phyloP scores from a whole-genome alignment of 1,284 basidiomycete genomes.

The Blastosporella zonata region DNA sequence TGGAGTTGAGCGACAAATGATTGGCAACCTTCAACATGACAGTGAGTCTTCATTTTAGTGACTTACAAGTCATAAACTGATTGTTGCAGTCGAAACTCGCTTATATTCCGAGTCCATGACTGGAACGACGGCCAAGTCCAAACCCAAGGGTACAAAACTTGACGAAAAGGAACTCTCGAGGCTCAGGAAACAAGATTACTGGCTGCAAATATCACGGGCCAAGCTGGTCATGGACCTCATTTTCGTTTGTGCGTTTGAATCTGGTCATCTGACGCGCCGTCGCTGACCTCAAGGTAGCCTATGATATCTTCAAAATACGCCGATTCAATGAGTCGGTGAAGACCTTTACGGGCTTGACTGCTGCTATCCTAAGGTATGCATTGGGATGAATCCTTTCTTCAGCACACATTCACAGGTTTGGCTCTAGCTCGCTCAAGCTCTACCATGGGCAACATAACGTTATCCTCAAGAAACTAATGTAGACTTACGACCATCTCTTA shows the following conservation, averaged over 20 bases:
- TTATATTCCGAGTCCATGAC: slow-evolving; percentile 71
- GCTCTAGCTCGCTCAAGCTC: slow-evolving; percentile 58
- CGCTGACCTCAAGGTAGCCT: slow-evolving; percentile 27
- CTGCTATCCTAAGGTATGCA: slow-evolving; percentile 70
- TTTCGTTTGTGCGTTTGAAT: slow-evolving; percentile 71
- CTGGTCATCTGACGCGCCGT: slow-evolving; percentile 3
- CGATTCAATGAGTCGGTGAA: slow-evolving; percentile 59
- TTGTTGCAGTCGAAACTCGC: slow-evolving; percentile 57
- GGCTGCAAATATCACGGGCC: slow-evolving; percentile 64
- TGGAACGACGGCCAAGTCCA: slow-evolving; percentile 68
- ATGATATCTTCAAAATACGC: slow-evolving; percentile 50
- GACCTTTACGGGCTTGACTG: slow-evolving; percentile 60
- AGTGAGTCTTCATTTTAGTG: slow-evolving; percentile 30
- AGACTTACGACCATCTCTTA: slow-evolving; percentile 11
- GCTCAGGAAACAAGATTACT: slow-evolving; percentile 67
- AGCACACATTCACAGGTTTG: slow-evolving; percentile 6
- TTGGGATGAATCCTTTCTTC: not conserved
- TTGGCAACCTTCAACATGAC: slow-evolving; percentile 57
- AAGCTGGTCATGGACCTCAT: slow-evolving; percentile 80
- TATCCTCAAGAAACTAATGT: slow-evolving; percentile 47
- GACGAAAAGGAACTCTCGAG: slow-evolving; percentile 70
- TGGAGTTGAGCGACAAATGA: slow-evolving; percentile 68
- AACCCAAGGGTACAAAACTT: slow-evolving; percentile 51
- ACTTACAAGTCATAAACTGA: slow-evolving; percentile 13
- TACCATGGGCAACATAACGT: slow-evolving; percentile 64